These are phyloP conservation scores for Jatropha curcas DNA, from an alignment of 345 rosid species.

Conservation along the genomic window DNA sequence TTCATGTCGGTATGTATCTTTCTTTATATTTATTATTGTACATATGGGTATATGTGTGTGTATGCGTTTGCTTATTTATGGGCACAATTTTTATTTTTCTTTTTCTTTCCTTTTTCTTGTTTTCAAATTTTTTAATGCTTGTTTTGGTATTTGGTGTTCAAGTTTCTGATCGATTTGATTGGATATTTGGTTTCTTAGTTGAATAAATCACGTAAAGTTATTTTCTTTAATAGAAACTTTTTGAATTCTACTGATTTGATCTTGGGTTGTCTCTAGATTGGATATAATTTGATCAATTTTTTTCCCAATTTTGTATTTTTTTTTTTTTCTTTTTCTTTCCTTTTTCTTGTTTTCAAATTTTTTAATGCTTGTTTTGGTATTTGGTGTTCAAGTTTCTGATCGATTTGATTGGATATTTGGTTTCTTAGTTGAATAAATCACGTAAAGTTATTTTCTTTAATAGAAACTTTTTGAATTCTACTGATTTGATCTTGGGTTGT, in stretches of 20 bases:
- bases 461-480: too few species aligned
- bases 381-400: constrained; percentile 9
- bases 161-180: neutral
- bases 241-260: too few species aligned
- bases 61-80: constrained; percentile 7
- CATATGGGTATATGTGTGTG: neutral
- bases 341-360: constrained; percentile 14
- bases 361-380: constrained; percentile 7
- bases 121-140: constrained; percentile 2
- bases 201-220: too few species aligned
- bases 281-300: too few species aligned
- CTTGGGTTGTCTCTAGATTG: too few species aligned
- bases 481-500: neutral
- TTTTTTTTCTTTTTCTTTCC: constrained; percentile 8
- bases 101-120: constrained; percentile 15
- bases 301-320: too few species aligned
- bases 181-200: too few species aligned
- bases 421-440: too few species aligned
- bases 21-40: neutral
- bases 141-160: constrained; percentile 10
- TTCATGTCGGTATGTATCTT: constrained; percentile 65
- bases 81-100: constrained; percentile 7
- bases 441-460: too few species aligned
- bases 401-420: neutral
- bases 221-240: too few species aligned